These are phyloP conservation scores for Torulaspora maleeae DNA, from an alignment of 805 yeast species.

Conservation along the genomic window DNA sequence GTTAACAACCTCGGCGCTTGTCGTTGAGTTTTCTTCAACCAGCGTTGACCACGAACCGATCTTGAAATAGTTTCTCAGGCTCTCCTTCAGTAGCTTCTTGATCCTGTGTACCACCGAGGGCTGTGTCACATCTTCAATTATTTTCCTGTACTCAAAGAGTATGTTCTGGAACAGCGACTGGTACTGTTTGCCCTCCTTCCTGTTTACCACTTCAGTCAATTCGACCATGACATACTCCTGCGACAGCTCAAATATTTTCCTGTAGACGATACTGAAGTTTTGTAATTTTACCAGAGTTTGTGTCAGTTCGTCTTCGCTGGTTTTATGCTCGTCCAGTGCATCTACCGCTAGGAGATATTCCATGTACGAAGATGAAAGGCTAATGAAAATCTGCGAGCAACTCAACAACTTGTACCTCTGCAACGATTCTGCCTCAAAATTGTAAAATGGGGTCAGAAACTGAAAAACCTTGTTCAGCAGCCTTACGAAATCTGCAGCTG, in stretches of 20 bases:
- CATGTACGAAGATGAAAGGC: constrained; percentile 22
- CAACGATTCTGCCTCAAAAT: constrained; percentile 18
- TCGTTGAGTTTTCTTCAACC: constrained; percentile 1
- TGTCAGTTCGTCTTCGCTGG: constrained; percentile 25
- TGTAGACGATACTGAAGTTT: constrained; percentile 16
- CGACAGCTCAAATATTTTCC: constrained; percentile 19
- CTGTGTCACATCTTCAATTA: constrained; percentile 30
- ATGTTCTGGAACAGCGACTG: constrained; percentile 33
- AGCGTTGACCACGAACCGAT: constrained; percentile 33
- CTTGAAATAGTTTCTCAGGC: constrained; percentile 34
- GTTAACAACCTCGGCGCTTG: constrained; percentile 32
- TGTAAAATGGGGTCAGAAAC: constrained; percentile 39
- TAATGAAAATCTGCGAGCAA: constrained; percentile 29
- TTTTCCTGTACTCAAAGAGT: constrained; percentile 25
- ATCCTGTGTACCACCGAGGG: constrained; percentile 32
- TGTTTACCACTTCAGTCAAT: constrained; percentile 25
- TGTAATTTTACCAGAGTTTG: constrained; percentile 28
- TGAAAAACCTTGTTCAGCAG: constrained; percentile 43
- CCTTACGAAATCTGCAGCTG: constrained; percentile 40
- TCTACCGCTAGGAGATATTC: constrained; percentile 22
- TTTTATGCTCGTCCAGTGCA: constrained; percentile 17
- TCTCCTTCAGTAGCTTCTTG: constrained; percentile 27
- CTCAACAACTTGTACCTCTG: constrained; percentile 26
- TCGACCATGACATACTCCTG: constrained; percentile 19
- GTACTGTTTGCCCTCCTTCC: constrained; percentile 19